Base-by-base conservation (phyloP, 2,329 filamentous ascomycete species). In the Xylariaceae sp. region DNA sequence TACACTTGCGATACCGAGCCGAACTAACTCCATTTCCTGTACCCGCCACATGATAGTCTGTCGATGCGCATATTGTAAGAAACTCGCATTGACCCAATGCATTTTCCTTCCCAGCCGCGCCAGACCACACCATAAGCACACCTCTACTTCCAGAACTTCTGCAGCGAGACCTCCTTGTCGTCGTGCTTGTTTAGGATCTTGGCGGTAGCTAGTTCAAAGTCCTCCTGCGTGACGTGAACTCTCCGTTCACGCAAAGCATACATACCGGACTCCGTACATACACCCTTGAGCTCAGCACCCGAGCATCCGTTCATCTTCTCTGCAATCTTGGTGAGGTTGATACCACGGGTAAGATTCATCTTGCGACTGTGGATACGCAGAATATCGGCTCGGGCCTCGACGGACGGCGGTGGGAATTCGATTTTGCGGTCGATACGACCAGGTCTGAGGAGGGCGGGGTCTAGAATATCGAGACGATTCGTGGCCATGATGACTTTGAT, bases 401-500 rank as follows among this genome's bases (percentile, higher is more conserved):
- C 89, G 53, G 90, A 96, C 66, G 94, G 94, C 51, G 94, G 94
- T 11, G 94, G 94, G 75, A 99, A 99, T 74, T 99, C 94, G 69
- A 97, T 97, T 80, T 97, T 97, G 66, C 94, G 83, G 79, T 99
- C 94, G 72, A 99, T 97, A 66, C 94, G 89, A 47, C 94, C 94
- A n/a, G 94, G 94, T 64, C 94, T 87, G 61, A 99, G 80, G 42
- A 99, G 82, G 1, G 94, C 94, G 2, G 94, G 94, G 71, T 99
- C 94, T 43, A 99, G 83, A 59, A 99, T 97, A 66, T 99, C 94
- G 59, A 99, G 83, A 70, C 94, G 89, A 75, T 99, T 99, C 45
- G 94, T 99, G 49, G 94, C 94, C 93, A 99, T 99, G 76, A 99
- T 96, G 71, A 99, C 90, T 75, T 99, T 99, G 84, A 99, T 99